Evolutionary conservation across 2,329 filamentous ascomycete genomes (phyloP), one percentile per base, ranked within the genome.

Genomic region (Massarina eburnea): DNA sequence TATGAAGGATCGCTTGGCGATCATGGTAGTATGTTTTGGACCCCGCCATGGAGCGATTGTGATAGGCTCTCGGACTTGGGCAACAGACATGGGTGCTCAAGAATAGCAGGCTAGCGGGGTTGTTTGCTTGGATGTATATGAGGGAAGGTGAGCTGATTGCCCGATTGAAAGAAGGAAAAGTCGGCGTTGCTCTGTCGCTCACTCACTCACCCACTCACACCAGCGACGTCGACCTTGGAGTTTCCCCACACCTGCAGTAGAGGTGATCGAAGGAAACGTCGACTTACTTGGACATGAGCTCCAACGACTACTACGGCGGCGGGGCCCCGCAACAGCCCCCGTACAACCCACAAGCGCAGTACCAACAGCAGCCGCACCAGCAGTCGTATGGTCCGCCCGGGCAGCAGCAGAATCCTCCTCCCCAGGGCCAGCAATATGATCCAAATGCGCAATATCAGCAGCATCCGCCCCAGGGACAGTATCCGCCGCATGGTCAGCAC

Each of bases 261-360:
- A n/a, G n/a, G n/a, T n/a, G n/a, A n/a, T n/a, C n/a, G n/a, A n/a
- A n/a, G n/a, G n/a, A n/a, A n/a, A n/a, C n/a, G n/a, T n/a, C n/a
- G n/a, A n/a, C n/a, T n/a, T n/a, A n/a, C n/a, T n/a, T n/a, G n/a
- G n/a, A n/a, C 38, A 40, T 40, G 38, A 26, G 19, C 6, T 17
- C 38, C 9, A 40, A 40, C 38, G 38, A 40, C 18, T 40, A 8
- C 15, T 40, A 40, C 26, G 26, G 38, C 22, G 38, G 38, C 15
- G 24, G 38, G 38, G 38, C 22, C 17, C n/a, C 15, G 15, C 3
- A 22, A 19, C 8, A 15, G 36, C 3, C 9, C 10, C 20, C 2
- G 12, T 15, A 24, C 17, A 19, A 22, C 35, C 38, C 21, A 19
- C 26, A 40, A 21, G 34, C 17, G 32, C 32, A 34, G 18, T 19